Evolutionary conservation across 176 grass and related monocot species (phyloP).

Genomic region (Dendrocalamus sinicus): DNA sequence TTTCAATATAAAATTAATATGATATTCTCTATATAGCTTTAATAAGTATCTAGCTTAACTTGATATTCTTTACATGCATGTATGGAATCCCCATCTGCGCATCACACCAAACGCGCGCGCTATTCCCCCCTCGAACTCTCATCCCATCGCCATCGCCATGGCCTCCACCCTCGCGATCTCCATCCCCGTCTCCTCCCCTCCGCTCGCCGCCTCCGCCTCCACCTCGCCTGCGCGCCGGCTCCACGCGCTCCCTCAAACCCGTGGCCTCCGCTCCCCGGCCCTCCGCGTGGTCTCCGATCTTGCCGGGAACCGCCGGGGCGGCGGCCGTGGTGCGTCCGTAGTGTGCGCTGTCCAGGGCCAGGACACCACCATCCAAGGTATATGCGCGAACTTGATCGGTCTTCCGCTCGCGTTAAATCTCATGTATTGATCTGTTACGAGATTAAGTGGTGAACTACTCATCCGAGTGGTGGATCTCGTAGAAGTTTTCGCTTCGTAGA

Average conservation of each 20-base stretch:
- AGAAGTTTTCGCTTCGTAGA: neutral
- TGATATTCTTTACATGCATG: no score
- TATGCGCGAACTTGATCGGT: neutral
- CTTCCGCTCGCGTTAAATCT: neutral
- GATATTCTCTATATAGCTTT: no score
- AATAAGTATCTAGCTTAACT: no score
- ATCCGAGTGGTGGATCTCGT: neutral
- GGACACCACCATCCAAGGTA: constrained; percentile 68
- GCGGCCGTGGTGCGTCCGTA: constrained; percentile 30
- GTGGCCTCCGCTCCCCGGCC: constrained; percentile 39
- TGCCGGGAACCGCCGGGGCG: neutral
- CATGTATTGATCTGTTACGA: constrained; percentile 9
- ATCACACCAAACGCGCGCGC: constrained; percentile 41
- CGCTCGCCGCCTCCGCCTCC: constrained; percentile 7
- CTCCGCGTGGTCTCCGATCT: constrained; percentile 22
- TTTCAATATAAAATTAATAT: no score
- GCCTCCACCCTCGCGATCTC: constrained; percentile 48
- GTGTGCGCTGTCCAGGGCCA: constrained; percentile 52
- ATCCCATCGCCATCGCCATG: constrained; percentile 43
- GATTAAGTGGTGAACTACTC: neutral
- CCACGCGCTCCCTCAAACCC: constrained; percentile 38
- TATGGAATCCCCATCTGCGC: neutral
- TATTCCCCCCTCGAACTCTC: constrained; percentile 38
- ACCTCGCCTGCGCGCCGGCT: neutral
- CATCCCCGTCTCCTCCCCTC: constrained; percentile 33